Base-by-base conservation (phyloP, 768 basidiomycete genomes). In the Rhizopogon vesiculosus region DNA sequence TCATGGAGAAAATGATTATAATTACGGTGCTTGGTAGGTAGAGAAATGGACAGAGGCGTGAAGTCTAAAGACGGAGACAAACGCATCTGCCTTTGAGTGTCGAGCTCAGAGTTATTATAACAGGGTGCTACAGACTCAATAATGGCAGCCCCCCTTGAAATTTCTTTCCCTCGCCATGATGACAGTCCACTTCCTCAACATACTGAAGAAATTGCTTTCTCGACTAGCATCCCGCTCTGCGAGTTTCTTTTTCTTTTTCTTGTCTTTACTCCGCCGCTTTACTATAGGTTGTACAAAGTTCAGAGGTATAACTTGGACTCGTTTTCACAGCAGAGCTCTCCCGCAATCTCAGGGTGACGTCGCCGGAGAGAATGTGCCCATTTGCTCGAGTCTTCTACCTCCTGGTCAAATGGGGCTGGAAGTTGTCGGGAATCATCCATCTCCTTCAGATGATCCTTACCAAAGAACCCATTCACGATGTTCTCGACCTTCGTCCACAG, bases 1-100 rank as follows among this genome's bases (percentile, higher is more conserved):
- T 50, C 65, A 64, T 66, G 19, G 58, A 52, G 35, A 13, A 13
- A 35, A 13, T 3, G 35, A 35, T 10, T 35, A 33, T 33, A 8
- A 33, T 33, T 25, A 25, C 3, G 25, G 25, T 25, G 25, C 25
- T 25, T 4, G 25, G 25, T 25, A 25, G 25, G 25, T 4, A 0
- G 25, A 25, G 3, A 25, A 25, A 25, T 25, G 25, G 25, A 25
- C 4, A 25, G 25, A 25, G 25, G 25, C 25, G 25, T 5, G 25
- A 25, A 25, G 4, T 25, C 25, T 25, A 25, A 25, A 25, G 25
- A 25, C 25, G 25, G 25, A 5, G 25, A 25, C 25, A 25, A 25
- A 25, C 25, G 25, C 25, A 4, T 25, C 25, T 4, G 25, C 25
- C n/a, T n/a, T n/a, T n/a, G n/a, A n/a, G n/a, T n/a, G n/a, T n/a